phyloP scores from a whole-genome alignment of 179 eudicot species.

The Dionaea muscipula region DNA sequence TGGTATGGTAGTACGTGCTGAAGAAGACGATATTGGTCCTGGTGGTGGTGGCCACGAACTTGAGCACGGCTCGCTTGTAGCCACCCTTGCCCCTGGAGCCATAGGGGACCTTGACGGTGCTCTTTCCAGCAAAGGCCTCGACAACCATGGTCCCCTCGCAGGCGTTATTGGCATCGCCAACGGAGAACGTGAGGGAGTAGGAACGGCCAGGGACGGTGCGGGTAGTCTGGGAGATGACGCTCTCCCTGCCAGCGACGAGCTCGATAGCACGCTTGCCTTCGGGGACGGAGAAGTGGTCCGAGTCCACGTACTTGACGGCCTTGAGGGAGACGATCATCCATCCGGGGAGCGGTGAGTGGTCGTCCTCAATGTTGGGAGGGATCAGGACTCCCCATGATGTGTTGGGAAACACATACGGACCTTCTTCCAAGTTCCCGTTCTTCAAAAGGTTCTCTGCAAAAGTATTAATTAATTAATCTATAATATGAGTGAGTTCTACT shows the following conservation, averaged over 20 bases:
- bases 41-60: conserved; percentile 37
- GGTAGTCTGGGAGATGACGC: conserved; percentile 41
- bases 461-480: neutral
- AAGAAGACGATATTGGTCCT: conserved; percentile 60
- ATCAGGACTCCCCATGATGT: conserved; percentile 49
- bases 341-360: conserved; percentile 50
- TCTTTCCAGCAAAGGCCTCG: conserved; percentile 63
- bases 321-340: conserved; percentile 68
- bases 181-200: conserved; percentile 46
- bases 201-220: conserved; percentile 47
- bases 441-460: conserved; percentile 51
- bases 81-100: conserved; percentile 82
- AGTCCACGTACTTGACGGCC: conserved; percentile 62
- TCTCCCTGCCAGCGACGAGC: conserved; percentile 56
- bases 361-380: conserved; percentile 62
- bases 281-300: conserved; percentile 43
- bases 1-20: conserved; percentile 76
- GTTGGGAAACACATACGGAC: conserved; percentile 50
- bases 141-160: conserved; percentile 78
- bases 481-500: neutral
- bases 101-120: conserved; percentile 57
- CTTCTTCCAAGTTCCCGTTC: conserved; percentile 68
- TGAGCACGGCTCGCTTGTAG: conserved; percentile 53
- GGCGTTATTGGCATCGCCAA: conserved; percentile 82
- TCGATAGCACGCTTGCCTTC: conserved; percentile 56